Evolutionary conservation across 2,329 filamentous ascomycete species (phyloP).

Genomic region (Ophiocordyceps unilateralis): DNA sequence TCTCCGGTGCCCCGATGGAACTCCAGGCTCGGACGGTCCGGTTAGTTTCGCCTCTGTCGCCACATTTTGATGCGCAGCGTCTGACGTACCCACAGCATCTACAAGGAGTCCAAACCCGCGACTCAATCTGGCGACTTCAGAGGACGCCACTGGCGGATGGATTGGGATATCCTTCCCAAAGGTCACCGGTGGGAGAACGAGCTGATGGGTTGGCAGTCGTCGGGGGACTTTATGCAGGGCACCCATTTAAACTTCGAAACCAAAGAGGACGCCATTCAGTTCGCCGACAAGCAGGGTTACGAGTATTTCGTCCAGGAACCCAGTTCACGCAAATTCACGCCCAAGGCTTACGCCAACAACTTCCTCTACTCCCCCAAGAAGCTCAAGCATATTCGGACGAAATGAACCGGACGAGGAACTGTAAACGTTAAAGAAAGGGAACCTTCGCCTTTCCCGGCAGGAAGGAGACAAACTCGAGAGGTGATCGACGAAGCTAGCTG

Average conservation of each 20-base stretch:
- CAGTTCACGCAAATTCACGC: conserved; percentile 66
- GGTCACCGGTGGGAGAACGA: conserved; percentile 98
- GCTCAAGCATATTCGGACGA: conserved; percentile 73
- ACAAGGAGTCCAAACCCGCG: conserved; percentile 78
- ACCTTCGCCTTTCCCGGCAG: no score
- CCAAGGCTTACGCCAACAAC: conserved; percentile 95
- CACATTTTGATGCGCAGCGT: neutral
- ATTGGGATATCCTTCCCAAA: conserved; percentile 88
- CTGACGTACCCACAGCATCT: conserved; percentile 48
- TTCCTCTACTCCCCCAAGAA: conserved; percentile 74
- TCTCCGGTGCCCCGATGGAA: conserved; percentile 86
- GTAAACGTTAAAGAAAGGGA: no score
- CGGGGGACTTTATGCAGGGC: conserved; percentile 86
- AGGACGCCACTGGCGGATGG: conserved; percentile 81
- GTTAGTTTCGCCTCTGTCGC: conserved; percentile 30
- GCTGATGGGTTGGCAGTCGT: conserved; percentile 97
- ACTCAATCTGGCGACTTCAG: conserved; percentile 89
- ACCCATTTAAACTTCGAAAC: conserved; percentile 77
- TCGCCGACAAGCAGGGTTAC: conserved; percentile 97
- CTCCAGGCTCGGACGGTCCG: conserved; percentile 86
- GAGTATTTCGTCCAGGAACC: conserved; percentile 98
- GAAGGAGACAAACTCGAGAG: no score
- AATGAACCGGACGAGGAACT: no score
- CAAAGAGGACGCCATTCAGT: conserved; percentile 88
- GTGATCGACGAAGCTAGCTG: no score